Conservation (phyloP, 1,284 basidiomycete genomes). For the Rhodofomes roseus region DNA sequence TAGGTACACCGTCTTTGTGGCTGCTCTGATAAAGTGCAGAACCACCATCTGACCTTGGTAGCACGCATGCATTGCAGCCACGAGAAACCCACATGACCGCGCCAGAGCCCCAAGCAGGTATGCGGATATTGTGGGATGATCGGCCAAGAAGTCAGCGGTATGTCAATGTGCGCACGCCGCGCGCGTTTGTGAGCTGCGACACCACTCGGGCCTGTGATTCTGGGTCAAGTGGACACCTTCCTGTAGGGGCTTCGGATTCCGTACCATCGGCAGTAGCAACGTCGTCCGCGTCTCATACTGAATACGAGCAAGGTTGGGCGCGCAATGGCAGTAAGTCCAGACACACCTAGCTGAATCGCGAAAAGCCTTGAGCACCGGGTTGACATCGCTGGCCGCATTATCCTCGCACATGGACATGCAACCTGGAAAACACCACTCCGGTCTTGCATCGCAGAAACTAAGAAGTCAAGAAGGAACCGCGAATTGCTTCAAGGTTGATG, state of each 20-base stretch:
- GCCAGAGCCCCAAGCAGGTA: not conserved
- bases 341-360: not conserved
- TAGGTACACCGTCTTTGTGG: too few relatives aligned
- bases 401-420: not conserved
- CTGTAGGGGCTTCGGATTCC: too few relatives aligned
- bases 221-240: too few relatives aligned
- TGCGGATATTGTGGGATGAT: not conserved
- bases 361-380: not conserved
- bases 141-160: not conserved
- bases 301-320: not conserved
- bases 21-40: too few relatives aligned
- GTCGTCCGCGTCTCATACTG: not conserved
- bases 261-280: not conserved
- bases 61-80: not conserved
- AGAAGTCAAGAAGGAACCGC: too few relatives aligned
- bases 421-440: not conserved
- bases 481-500: not conserved
- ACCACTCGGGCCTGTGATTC: not conserved
- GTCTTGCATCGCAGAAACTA: not conserved
- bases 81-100: not conserved
- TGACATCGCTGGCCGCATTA: not conserved
- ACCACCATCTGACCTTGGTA: too few relatives aligned
- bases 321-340: not conserved
- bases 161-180: too few relatives aligned
- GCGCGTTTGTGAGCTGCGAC: not conserved